Evolutionary conservation across 352 stramenopile species (phyloP), one percentile per base, ranked within the genome.

Genomic region (Phytophthora parvispora): DNA sequence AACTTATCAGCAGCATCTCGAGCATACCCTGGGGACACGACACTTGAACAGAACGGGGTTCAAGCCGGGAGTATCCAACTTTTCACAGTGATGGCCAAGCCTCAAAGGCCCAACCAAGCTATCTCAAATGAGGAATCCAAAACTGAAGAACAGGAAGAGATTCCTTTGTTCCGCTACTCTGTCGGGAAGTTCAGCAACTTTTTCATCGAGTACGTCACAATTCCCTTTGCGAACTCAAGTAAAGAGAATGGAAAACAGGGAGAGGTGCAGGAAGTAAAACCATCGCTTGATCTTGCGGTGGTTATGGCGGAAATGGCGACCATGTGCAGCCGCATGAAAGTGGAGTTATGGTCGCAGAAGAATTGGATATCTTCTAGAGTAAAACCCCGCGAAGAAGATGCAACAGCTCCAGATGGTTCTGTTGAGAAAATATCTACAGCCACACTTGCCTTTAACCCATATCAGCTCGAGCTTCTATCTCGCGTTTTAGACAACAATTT

Each of bases 401-500:
- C 60, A 24, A 8, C 34, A 57, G 38, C 22, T 32, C 24, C 53
- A 20, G 31, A 24, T 12, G 8, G 15, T 22, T 1, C 6, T n/a
- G 57, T 1, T 29, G 12, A 13, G 6, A 64, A 0, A 25, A 15
- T 18, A n/a, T 22, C 3, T n/a, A 29, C n/a, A 24, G 53, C 48
- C 4, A 70, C 20, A 9, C 49, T 92, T 16, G 60, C 75, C 1
- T 50, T 91, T 2, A 87, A 93, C 62, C 77, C 82, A 8, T 81
- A 87, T 28, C 86, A 93, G 34, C 56, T 93, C 4, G 81, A 92
- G 56, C 69, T 94, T 15, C 51, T 92, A 9, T 69, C 71, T n/a
- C 87, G 86, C 24, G 72, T 94, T 38, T 38, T 85, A 2, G 74
- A 89, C 28, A 86, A 92, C 45, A 92, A 94, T 55, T 83, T 92